Evolutionary conservation across 2,329 filamentous ascomycete genomes (phyloP), one percentile per base, ranked within the genome.

Genomic region (Pestalotiopsis sp.): DNA sequence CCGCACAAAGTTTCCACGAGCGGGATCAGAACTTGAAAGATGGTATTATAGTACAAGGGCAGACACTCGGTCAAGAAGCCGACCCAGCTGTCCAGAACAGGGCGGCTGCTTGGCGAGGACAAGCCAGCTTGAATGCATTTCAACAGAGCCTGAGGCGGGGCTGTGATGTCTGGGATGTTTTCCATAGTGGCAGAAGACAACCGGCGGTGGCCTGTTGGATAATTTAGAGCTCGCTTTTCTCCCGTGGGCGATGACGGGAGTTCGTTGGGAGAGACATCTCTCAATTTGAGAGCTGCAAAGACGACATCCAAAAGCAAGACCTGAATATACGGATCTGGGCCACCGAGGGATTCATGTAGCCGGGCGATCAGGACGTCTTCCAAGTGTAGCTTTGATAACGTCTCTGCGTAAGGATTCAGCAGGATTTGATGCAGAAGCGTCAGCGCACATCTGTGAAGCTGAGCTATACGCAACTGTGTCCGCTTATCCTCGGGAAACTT

Each of bases 81-180:
- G 11, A 98, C 90, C 97, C 97, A 99, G 77, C 93, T 95, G 74
- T 98, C 95, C 45, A 99, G 84, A 5, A 97, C 91, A 9, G 90
- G 85, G 4, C 94, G 90, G 73, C 93, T 95, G 66, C 85, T 90
- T 2, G 87, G 78, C 3, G 94, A 93, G 67, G 92, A 90, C 64
- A 99, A 91, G 0, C 94, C 96, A 61, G 90, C 89, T 70, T 94
- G 91, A 13, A 99, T 85, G 76, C 94, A 97, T 71, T 93, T 91
- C n/a, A 96, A 86, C n/a, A 99, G 81, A 45, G 91, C 84, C 17
- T 89, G 82, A 2, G 92, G 90, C 23, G 93, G 92, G 3, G 91
- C 87, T 36, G 76, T 76, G 4, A 72, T 23, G 27, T 75, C 70
- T 52, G 72, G 58, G 66, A 75, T 41, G 69, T 74, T 68, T 65